These are phyloP conservation scores for Wallacemonas rigidus DNA, from an alignment of 208 protist species.

Conservation along the genomic window DNA sequence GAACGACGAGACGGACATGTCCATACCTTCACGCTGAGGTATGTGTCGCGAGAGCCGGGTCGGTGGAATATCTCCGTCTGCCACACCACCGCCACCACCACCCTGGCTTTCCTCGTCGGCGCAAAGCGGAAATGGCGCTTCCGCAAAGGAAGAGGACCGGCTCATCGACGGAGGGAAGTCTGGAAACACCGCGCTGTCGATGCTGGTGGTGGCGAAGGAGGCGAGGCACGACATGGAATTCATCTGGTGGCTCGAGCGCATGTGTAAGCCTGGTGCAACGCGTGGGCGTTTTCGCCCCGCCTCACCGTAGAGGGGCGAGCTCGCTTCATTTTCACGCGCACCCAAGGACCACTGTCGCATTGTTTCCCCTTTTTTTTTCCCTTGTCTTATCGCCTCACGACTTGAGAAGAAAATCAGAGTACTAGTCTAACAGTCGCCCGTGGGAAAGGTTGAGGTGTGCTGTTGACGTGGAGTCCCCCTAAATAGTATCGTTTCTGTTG, in stretches of 20 bases:
- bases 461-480: too few relatives aligned
- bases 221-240: conserved; percentile 9
- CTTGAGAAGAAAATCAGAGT: too few relatives aligned
- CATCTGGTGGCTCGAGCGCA: conserved; percentile 14
- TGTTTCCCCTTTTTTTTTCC: background rate
- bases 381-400: too few relatives aligned
- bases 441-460: too few relatives aligned
- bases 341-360: conserved; percentile 25
- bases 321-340: conserved; percentile 3
- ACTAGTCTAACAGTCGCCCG: too few relatives aligned
- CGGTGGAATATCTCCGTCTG: conserved; percentile 43
- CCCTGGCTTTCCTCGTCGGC: conserved; percentile 18
- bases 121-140: background rate
- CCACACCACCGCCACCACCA: background rate
- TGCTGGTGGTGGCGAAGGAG: conserved; percentile 11
- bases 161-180: conserved; percentile 5
- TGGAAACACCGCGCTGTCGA: conserved; percentile 8
- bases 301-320: conserved; percentile 8
- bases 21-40: conserved; percentile 75
- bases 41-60: conserved; percentile 85
- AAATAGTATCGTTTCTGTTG: background rate
- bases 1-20: conserved; percentile 79
- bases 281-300: conserved; percentile 11
- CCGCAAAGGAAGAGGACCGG: conserved; percentile 11
- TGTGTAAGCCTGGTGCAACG: conserved; percentile 9